phyloP scores from a whole-genome alignment of 306 rosid species.

The Vigna hirtella region DNA sequence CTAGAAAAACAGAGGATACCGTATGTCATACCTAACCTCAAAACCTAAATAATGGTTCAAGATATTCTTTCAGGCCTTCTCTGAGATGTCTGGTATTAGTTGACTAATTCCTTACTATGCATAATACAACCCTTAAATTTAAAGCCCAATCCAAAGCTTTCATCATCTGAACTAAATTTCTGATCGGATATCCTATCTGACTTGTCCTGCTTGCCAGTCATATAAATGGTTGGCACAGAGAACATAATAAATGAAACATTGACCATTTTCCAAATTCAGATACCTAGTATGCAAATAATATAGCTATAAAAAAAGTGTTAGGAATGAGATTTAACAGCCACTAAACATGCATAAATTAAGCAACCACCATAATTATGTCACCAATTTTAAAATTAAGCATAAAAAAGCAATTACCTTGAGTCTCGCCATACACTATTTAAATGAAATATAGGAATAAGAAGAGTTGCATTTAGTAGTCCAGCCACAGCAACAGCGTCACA shows the following conservation, averaged over 20 bases:
- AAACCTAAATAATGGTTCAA: neutral
- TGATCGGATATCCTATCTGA: conserved; percentile 21
- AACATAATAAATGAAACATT: conserved; percentile 36
- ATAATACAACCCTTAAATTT: conserved; percentile 20
- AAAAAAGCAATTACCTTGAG: conserved; percentile 65
- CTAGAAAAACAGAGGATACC: conserved; percentile 32
- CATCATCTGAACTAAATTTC: conserved; percentile 16
- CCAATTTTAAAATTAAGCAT: conserved; percentile 24
- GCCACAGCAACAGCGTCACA: conserved; percentile 99
- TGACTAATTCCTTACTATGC: conserved; percentile 31
- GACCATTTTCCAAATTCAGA: conserved; percentile 23
- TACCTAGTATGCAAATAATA: conserved; percentile 16
- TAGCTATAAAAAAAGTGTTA: conserved; percentile 22
- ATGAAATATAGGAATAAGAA: conserved; percentile 93
- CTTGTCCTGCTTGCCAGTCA: conserved; percentile 18
- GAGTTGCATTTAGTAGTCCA: conserved; percentile 92
- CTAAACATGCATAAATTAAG: conserved; percentile 28
- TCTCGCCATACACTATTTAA: conserved; percentile 98
- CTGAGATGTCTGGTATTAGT: neutral
- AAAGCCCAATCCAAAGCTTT: conserved; percentile 37
- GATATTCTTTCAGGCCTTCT: conserved; percentile 8
- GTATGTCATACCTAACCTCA: conserved; percentile 28
- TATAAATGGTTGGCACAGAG: conserved; percentile 17
- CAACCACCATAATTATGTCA: conserved; percentile 37
- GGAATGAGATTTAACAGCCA: conserved; percentile 15